Base-by-base conservation (phyloP, 352 stramenopile genomes). In the Phytophthora hybrid region DNA sequence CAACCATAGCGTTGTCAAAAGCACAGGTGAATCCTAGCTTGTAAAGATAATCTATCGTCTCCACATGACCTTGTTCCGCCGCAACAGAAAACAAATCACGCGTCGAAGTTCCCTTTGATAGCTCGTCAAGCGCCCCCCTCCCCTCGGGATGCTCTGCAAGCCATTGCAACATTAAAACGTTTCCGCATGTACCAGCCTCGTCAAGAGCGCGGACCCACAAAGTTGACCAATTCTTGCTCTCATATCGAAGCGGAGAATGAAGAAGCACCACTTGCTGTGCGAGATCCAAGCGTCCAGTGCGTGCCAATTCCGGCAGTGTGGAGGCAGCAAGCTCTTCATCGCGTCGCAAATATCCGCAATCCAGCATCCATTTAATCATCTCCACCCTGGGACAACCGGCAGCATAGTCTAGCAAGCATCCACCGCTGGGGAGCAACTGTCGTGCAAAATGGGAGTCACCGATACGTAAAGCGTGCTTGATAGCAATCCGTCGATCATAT, bases 241-340 rank as follows among this genome's bases (percentile, higher is more conserved):
- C 26, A 32, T 51, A 0, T 53, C 3, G 63, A 49, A 63, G 53
- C 0, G 53, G 63, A 3, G 53, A 69, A 41, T 69, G 53, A 41
- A 69, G 53, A 16, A 63, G 53, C 3, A 63, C 26, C 23, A 69
- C 47, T 18, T 69, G 63, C 26, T 56, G 39, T 44, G 62, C 62
- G 13, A 63, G 26, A 10, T 63, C 39, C n/a, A 37, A 23, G 14
- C 13, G 41, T 56, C 63, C 63, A 47, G 44, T 31, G 9, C n/a
- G 31, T 29, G 39, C 63, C 21, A 57, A 26, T 57, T 63, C 14
- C 2, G 2, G 23, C 7, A 69, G 49, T 13, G 53, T 29, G 19
- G 19, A 57, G 5, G 53, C 11, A 1, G 53, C 39, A 49, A n/a
- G 29, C 8, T 39, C 1, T 32, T 69, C 54, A 44, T 63, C n/a